Percentiles rank a stretch among this genome's conserved stretches.
These are phyloP conservation scores for Noccaea caerulescens DNA, from an alignment of 345 rosid genomes.

Conservation along the genomic window DNA sequence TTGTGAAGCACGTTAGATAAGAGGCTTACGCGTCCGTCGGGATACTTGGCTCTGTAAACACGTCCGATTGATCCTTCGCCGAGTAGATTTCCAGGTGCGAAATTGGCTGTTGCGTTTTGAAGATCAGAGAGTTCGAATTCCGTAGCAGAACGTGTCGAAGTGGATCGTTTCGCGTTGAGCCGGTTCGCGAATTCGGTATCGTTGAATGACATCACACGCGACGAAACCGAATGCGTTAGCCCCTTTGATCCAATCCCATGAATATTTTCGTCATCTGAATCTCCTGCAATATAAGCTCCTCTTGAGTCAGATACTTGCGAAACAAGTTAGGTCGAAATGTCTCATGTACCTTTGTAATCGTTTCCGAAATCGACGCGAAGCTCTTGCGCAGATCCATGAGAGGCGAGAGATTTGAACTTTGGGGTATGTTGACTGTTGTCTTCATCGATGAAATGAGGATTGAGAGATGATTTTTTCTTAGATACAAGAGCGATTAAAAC, in stretches of 20 bases:
- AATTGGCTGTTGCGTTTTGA: constrained; percentile 67
- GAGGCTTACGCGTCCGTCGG: constrained; percentile 67
- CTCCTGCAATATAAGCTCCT: constrained; percentile 49
- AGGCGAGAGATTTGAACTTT: constrained; percentile 29
- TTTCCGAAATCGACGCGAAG: constrained; percentile 41
- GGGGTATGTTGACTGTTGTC: constrained; percentile 48
- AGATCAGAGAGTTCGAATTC: constrained; percentile 69
- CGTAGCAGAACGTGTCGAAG: constrained; percentile 48
- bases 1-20: neutral
- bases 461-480: constrained; percentile 51
- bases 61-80: constrained; percentile 87
- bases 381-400: constrained; percentile 57
- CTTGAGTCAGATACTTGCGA: constrained; percentile 15
- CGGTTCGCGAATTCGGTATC: constrained; percentile 60
- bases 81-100: constrained; percentile 64
- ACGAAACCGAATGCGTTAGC: constrained; percentile 51
- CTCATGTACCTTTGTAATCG: constrained; percentile 52
- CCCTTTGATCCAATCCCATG: constrained; percentile 58
- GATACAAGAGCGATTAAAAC: constrained; percentile 52
- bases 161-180: constrained; percentile 61
- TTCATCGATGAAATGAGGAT: constrained; percentile 81
- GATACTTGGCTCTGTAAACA: constrained; percentile 74
- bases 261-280: constrained; percentile 54
- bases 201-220: constrained; percentile 51
- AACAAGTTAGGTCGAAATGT: constrained; percentile 7